phyloP scores from a whole-genome alignment of 2,329 filamentous ascomycete species.

The Emergomyces pasteurianus region DNA sequence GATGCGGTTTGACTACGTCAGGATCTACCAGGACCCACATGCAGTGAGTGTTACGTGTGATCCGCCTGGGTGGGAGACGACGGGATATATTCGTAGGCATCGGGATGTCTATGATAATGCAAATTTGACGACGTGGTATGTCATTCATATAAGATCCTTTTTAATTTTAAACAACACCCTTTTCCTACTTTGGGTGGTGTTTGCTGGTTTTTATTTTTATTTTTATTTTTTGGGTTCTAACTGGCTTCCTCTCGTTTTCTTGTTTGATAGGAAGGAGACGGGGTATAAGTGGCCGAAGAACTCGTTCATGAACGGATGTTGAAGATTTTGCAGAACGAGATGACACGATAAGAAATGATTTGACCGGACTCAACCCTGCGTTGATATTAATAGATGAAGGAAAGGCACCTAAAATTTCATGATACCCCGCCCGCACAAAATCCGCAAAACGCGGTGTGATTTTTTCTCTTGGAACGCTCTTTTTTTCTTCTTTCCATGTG shows the following conservation, averaged over 20 bases:
- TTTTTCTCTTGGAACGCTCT: too few relatives aligned
- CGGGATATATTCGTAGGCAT: conserved; percentile 53
- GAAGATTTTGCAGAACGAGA: background rate
- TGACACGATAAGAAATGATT: background rate
- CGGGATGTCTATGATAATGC: conserved; percentile 49
- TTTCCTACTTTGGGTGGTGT: background rate
- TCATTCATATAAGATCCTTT: too few relatives aligned
- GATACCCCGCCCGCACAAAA: background rate
- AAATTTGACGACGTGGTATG: conserved; percentile 53
- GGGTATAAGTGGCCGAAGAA: conserved; percentile 51
- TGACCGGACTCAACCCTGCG: too few relatives aligned
- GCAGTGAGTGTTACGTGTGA: conserved; percentile 53
- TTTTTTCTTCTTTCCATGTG: too few relatives aligned
- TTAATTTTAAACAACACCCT: too few relatives aligned
- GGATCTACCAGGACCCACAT: conserved; percentile 55
- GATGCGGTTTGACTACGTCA: conserved; percentile 58
- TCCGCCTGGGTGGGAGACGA: conserved; percentile 54
- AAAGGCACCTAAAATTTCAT: background rate
- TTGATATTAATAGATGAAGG: background rate
- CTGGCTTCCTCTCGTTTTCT: background rate
- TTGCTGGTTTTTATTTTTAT: background rate
- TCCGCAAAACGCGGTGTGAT: too few relatives aligned
- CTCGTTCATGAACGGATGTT: conserved; percentile 46
- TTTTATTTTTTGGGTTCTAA: background rate
- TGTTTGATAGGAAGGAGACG: conserved; percentile 32